Percentiles rank a stretch among this genome's conserved stretches.
These are phyloP conservation scores for Rhodosporidiobolus sp. DNA, from an alignment of 768 basidiomycete genomes.

Conservation along the genomic window DNA sequence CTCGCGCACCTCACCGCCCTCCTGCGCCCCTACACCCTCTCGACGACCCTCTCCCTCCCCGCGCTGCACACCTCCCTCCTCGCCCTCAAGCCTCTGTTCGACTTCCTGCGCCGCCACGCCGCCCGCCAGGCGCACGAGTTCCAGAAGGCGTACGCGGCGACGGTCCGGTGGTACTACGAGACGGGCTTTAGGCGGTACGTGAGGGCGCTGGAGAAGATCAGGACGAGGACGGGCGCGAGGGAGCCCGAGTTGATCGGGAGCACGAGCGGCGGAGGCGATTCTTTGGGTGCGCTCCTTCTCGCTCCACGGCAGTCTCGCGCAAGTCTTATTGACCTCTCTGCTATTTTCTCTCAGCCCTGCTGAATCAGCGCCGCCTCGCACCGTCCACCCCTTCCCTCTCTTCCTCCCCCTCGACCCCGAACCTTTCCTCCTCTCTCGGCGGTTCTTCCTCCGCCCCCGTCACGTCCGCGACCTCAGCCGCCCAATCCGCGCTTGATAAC, in stretches of 20 bases:
- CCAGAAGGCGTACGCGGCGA: conserved; percentile 76
- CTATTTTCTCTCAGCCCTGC: conserved; percentile 1
- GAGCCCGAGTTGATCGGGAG: conserved; percentile 28
- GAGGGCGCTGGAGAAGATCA: conserved; percentile 73
- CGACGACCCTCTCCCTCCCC: conserved; percentile 87
- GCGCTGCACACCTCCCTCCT: conserved; percentile 83
- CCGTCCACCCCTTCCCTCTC: background rate
- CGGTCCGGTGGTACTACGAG: conserved; percentile 88
- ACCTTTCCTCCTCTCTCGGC: background rate
- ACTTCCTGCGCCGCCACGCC: conserved; percentile 80
- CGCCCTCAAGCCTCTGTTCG: conserved; percentile 76
- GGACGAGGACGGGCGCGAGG: conserved; percentile 53
- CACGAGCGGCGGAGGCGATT: conserved; percentile 5
- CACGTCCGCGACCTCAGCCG: background rate
- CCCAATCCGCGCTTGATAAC: conserved; percentile 2
- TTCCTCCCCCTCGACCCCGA: background rate
- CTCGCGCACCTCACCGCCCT: conserved; percentile 79
- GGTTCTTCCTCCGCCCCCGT: background rate
- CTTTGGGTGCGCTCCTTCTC: conserved; percentile 17
- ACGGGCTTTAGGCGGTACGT: conserved; percentile 89
- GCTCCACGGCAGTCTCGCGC: too few species aligned
- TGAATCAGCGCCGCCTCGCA: background rate
- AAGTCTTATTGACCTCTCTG: background rate
- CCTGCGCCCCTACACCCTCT: conserved; percentile 74
- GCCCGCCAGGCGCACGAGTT: conserved; percentile 78